Base-by-base conservation (phyloP, 805 yeast species). In the Sungouiozyma ichnusensis region DNA sequence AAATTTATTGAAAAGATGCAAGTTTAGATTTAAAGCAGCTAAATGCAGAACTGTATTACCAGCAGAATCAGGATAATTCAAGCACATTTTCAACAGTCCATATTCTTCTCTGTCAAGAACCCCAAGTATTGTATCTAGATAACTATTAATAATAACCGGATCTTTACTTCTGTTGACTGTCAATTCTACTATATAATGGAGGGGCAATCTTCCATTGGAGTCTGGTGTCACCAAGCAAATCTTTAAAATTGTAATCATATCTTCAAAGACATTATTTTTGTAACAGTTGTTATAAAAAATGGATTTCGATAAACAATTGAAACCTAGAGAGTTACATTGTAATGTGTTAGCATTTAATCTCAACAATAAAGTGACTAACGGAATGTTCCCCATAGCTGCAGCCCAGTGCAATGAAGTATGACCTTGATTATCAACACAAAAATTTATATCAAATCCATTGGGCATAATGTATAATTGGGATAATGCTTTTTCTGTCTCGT, bases 1-100 rank as follows among this genome's bases (percentile, higher is more conserved):
- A 6, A 63, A 42, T 39, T 53, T 59, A 37, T 58, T 55, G 44
- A 60, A 62, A 8, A 62, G 44, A 17, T 55, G 57, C 37, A 62
- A 44, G 41, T 62, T 63, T 20, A 56, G 41, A 37, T 63, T 63
- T 19, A 58, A 43, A 4, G 67, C 75, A 0, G 95, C 87, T 36
- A 90, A 66, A 53, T 86, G 94, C 38, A 87, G 64, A 5, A 94
- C 85, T 0, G 96, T 85, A 51, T 87, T 85, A 3, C 97, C 97
- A 46, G 77, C 71, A 17, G 69, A 71, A 60, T 92, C 97, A 55
- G 77, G 85, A 51, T 80, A 87, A 54, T 85, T 83, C 20, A 82
- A 56, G 34, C 82, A 66, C 48, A 79, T 74, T 39, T 74, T 72
- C 35, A 79, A 69, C 39, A 77, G 52, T 16, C 69, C 64, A 38